Evolutionary conservation across 2,329 filamentous ascomycete genomes (phyloP), one percentile per base, ranked within the genome.

Genomic region (Pseudocercospora fuligena): DNA sequence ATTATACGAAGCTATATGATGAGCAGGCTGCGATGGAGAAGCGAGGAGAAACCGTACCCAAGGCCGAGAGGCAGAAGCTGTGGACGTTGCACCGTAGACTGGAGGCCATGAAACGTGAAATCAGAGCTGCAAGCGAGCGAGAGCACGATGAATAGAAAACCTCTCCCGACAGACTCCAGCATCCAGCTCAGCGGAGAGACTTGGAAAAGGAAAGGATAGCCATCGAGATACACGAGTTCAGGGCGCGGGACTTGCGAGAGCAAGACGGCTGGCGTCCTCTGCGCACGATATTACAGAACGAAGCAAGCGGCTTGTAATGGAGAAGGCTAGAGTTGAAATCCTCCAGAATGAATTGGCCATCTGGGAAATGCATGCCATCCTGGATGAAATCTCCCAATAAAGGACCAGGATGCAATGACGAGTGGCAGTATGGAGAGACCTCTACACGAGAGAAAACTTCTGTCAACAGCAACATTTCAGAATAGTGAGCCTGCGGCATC

Each of bases 61-160:
- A 67, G 51, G 72, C 81, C 23, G 85, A 89, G 71, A 77, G 87
- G 66, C 82, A 84, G 51, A 80, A 82, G 65, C 73, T 89, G 61
- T 82, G 83, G 73, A 81, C 79, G 66, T 85, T 87, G 82, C 86
- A 88, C 74, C 77, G 78, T 70, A 80, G 82, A 70, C 76, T 88
- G 56, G 81, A 84, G 72, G 80, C 81, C 70, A 86, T 87, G 83
- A 89, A 89, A 79, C 78, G 82, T 66, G 85, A 88, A 73, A 88
- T 89, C 68, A 63, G 63, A 75, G 79, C 72, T 72, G 80, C 68
- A 73, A 79, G 71, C 54, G 43, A 66, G 69, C 71, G 72, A 63
- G 73, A 73, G 65, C 61, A 71, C 31, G 59, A 61, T 47, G 51
- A 40, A 25, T 63, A 63, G 47, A 57, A 51, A 51, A 16, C 47